Evolutionary conservation across 176 grass and related monocot species (phyloP), one percentile per base, ranked within the genome.

Genomic region (Cenchrus americanus): DNA sequence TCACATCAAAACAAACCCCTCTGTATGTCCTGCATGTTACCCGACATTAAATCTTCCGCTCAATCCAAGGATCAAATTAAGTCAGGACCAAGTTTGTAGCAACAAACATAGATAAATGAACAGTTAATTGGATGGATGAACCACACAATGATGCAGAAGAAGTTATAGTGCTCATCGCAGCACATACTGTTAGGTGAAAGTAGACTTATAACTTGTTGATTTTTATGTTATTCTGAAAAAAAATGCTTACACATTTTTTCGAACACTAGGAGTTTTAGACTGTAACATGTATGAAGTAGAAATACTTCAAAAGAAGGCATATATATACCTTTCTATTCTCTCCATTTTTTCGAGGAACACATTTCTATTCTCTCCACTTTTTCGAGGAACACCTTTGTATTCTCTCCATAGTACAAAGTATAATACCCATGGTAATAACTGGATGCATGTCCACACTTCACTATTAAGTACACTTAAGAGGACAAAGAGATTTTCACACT

Each of bases 391-490:
- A 62, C 21, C 30, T 42, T 48, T 60, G 41, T 62, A 37, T 54
- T 42, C 5, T 40, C 19, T 21, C 52, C 17, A 19, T 19, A 55
- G 15, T 55, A 55, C 7, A 59, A 59, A 17, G 51, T 59, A 59
- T 22, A 52, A 52, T 54, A 60, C 72, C 44, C 62, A 62, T 77
- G 63, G 21, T 67, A 59, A 84, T 62, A 71, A 71, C 55, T 53
- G 46, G 30, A 10, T 52, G 46, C n/a, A 54, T 13, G n/a, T 73
- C 46, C 68, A 46, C 34, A 12, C 12, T 57, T 72, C 11, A 22
- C 10, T 54, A 22, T 52, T 65, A 42, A 32, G 59, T 50, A 71
- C 66, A 5, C 22, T 69, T 46, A 47, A 69, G 19, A 46, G 5
- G 62, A 65, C 47, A 75, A 22, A 65, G 32, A 26, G 60, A 54